A percentile compares a stretch with the other conserved stretches of the same genome.
Evolutionary conservation across 2,329 filamentous ascomycete genomes (phyloP).

Genomic region (Fusarium sulawesiense): DNA sequence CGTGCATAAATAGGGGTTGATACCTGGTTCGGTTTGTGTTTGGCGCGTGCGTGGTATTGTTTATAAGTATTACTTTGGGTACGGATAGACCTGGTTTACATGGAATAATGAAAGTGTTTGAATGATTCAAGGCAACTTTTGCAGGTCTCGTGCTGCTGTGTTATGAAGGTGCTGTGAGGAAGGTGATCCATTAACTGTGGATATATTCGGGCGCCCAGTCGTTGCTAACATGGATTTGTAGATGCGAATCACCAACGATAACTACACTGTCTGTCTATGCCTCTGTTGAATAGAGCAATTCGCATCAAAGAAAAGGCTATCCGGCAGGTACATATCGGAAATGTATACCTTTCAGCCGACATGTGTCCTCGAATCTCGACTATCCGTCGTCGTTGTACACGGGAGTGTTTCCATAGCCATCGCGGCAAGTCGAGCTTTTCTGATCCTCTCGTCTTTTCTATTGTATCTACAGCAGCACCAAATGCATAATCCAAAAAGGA

Average conservation of each 20-base stretch:
- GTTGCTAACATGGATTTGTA: neutral
- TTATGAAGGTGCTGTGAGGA: neutral
- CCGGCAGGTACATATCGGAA: neutral
- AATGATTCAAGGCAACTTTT: constrained; percentile 7
- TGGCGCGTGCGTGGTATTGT: constrained; percentile 17
- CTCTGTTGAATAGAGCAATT: neutral
- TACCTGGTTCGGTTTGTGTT: constrained; percentile 6
- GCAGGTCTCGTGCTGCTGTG: neutral
- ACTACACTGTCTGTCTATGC: neutral
- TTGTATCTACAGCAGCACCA: neutral
- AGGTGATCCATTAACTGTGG: neutral
- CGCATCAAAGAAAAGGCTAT: neutral
- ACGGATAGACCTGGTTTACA: constrained; percentile 38
- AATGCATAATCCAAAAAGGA: neutral
- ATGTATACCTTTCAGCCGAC: neutral
- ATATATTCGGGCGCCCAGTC: neutral
- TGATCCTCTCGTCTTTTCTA: neutral
- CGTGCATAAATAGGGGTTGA: constrained; percentile 43
- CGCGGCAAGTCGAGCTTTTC: neutral
- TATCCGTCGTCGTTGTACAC: neutral
- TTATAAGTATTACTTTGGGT: constrained; percentile 42
- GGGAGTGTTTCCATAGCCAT: neutral
- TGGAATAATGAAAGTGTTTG: constrained; percentile 24
- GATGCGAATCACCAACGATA: neutral
- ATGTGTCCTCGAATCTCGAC: neutral